Percentiles rank a stretch among this genome's conserved stretches.
Evolutionary conservation across 768 basidiomycete species (phyloP).

Genomic region (Termitomyces titanicus): DNA sequence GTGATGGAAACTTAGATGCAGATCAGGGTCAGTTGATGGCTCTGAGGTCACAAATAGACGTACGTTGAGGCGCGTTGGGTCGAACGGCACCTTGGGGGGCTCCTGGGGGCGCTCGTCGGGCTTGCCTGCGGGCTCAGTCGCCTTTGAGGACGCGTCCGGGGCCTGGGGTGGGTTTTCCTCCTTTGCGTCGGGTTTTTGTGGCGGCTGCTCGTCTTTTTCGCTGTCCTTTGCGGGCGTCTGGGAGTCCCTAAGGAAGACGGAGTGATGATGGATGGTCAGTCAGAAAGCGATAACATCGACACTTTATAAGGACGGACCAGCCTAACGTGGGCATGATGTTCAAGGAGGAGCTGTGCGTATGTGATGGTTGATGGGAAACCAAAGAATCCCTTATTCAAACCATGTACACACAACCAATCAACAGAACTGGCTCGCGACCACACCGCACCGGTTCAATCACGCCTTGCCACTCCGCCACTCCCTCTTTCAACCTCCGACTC

Average conservation of each 20-base stretch:
- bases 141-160: slow-evolving; percentile 9
- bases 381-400: not conserved
- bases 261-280: slow-evolving; percentile 23
- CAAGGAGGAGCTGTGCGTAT: not conserved
- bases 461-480: not conserved
- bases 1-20: slow-evolving; percentile 28
- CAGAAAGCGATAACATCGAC: not conserved
- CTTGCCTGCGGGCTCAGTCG: not conserved
- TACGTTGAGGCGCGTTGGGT: slow-evolving; percentile 25
- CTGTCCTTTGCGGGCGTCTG: slow-evolving; percentile 9
- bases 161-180: not conserved
- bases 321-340: slow-evolving; percentile 8
- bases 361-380: slow-evolving; percentile 5
- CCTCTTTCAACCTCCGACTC: not conserved
- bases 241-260: slow-evolving; percentile 20
- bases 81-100: slow-evolving; percentile 3
- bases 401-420: not conserved
- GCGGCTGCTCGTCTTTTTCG: slow-evolving; percentile 5
- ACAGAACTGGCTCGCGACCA: slow-evolving; percentile 1
- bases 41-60: slow-evolving; percentile 26
- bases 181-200: slow-evolving; percentile 8
- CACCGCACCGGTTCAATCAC: not conserved
- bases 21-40: slow-evolving; percentile 33
- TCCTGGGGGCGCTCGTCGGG: slow-evolving; percentile 10
- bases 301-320: slow-evolving; percentile 2